These are phyloP conservation scores for Coniferiporia sulphurascens DNA, from an alignment of 1,284 basidiomycete genomes.

Conservation along the genomic window DNA sequence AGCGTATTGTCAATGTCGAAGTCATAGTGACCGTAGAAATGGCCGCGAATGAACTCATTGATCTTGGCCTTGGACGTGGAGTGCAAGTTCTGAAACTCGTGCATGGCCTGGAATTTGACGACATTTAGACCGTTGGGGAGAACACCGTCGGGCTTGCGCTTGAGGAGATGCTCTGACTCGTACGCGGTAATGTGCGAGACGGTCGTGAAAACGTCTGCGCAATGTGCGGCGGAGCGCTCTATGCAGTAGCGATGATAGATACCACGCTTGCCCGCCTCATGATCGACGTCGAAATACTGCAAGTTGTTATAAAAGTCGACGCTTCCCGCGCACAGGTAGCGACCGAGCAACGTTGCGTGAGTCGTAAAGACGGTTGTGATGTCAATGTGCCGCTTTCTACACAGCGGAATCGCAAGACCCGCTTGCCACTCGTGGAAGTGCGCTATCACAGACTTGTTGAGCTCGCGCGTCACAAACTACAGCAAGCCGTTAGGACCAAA, in stretches of 20 bases:
- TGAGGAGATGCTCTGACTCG: slow-evolving; percentile 93
- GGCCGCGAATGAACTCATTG: slow-evolving; percentile 94
- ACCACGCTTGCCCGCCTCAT: slow-evolving; percentile 97
- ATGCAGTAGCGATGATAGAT: slow-evolving; percentile 95
- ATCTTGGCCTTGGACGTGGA: slow-evolving; percentile 93
- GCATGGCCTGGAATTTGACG: slow-evolving; percentile 93
- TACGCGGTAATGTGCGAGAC: slow-evolving; percentile 98
- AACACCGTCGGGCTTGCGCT: slow-evolving; percentile 98
- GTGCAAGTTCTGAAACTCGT: slow-evolving; percentile 97
- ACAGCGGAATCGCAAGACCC: slow-evolving; percentile 93
- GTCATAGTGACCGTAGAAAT: slow-evolving; percentile 97
- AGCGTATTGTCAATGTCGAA: slow-evolving; percentile 95
- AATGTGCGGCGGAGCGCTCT: slow-evolving; percentile 91
- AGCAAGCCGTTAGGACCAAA: slow-evolving; percentile 15
- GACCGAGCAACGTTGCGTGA: slow-evolving; percentile 96
- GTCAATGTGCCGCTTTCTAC: slow-evolving; percentile 94
- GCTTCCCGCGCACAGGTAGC: slow-evolving; percentile 94
- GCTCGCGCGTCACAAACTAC: slow-evolving; percentile 77
- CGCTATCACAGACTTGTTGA: slow-evolving; percentile 83
- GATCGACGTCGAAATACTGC: slow-evolving; percentile 98
- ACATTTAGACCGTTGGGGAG: slow-evolving; percentile 97
- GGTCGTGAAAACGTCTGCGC: slow-evolving; percentile 97
- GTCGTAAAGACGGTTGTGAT: slow-evolving; percentile 98
- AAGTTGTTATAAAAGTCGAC: slow-evolving; percentile 99
- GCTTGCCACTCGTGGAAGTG: slow-evolving; percentile 99